Evolutionary conservation across 352 stramenopile genomes (phyloP).

Genomic region (Peronospora belbahrii): DNA sequence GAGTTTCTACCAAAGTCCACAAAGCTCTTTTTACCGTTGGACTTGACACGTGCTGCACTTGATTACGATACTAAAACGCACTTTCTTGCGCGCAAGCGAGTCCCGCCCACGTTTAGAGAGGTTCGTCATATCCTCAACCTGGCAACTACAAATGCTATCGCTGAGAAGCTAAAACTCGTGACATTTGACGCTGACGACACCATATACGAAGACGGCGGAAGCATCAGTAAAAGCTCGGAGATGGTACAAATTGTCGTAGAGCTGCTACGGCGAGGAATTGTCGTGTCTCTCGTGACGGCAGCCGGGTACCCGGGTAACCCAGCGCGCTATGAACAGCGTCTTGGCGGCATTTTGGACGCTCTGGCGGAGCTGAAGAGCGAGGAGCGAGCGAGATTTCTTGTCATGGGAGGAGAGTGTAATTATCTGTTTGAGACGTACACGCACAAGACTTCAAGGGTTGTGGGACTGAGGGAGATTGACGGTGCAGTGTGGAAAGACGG

Average conservation of each 20-base stretch:
- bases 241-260: constrained; percentile 73
- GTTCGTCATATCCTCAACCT: constrained; percentile 82
- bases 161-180: constrained; percentile 66
- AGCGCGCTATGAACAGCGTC: constrained; percentile 57
- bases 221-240: constrained; percentile 47
- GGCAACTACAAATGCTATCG: constrained; percentile 65
- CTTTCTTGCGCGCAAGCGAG: constrained; percentile 68
- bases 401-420: constrained; percentile 97
- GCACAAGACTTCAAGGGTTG: constrained; percentile 27
- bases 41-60: constrained; percentile 51
- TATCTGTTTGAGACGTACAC: constrained; percentile 86
- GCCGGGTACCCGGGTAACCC: constrained; percentile 71
- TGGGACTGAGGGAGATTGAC: constrained; percentile 62
- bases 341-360: constrained; percentile 70
- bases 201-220: constrained; percentile 81
- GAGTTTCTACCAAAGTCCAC: constrained; percentile 62
- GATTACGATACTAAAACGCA: constrained; percentile 69
- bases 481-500: constrained; percentile 69
- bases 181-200: constrained; percentile 85
- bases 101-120: constrained; percentile 80
- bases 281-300: constrained; percentile 79
- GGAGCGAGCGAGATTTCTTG: constrained; percentile 65
- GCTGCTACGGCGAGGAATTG: constrained; percentile 54
- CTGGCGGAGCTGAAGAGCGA: constrained; percentile 41
- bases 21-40: constrained; percentile 63